Evolutionary conservation across 2,329 filamentous ascomycete species (phyloP), one percentile per base, ranked within the genome.

Genomic region (Tympanopsis confertula): DNA sequence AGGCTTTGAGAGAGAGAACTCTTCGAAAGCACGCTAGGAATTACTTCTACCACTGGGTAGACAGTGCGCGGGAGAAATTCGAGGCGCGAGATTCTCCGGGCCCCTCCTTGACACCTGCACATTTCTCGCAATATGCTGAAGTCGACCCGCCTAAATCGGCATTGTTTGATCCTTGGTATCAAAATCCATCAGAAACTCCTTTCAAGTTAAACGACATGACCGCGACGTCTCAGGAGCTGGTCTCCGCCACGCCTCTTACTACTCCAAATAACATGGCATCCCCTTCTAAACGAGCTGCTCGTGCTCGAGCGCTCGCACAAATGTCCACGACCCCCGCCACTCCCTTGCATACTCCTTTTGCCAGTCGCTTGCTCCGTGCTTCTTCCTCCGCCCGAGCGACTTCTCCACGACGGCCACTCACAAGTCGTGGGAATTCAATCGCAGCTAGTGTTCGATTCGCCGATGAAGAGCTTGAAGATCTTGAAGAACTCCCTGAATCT

Each of bases 41-140:
- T 20, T 70, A 77, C 58, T 53, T 78, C 36, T 59, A 67, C 18
- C 64, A 68, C 42, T 79, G 74, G 73, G 49, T 58, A 12, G 63
- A 66, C 13, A 64, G 62, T 38, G 58, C 66, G 24, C 49, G 52
- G 36, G 37, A 43, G 39, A 50, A 48, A 35, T 22, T 36, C 22
- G 28, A 18, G 19, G 28, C n/a, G 20, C 19, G 17, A 19, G 15
- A 18, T 19, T 35, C 35, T 15, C 19, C 15, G 24, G 15, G 12
- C 13, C n/a, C 20, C 14, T n/a, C 36, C n/a, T 32, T 13, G 13
- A 33, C 30, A 13, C 30, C 30, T 17, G 30, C 10, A 33, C n/a
- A n/a, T n/a, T n/a, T n/a, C n/a, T n/a, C n/a, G n/a, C n/a, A n/a
- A n/a, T n/a, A n/a, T n/a, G n/a, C n/a, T n/a, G n/a, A n/a, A n/a